phyloP scores from a whole-genome alignment of 2,329 filamentous ascomycete species.

The Hortaea werneckii region DNA sequence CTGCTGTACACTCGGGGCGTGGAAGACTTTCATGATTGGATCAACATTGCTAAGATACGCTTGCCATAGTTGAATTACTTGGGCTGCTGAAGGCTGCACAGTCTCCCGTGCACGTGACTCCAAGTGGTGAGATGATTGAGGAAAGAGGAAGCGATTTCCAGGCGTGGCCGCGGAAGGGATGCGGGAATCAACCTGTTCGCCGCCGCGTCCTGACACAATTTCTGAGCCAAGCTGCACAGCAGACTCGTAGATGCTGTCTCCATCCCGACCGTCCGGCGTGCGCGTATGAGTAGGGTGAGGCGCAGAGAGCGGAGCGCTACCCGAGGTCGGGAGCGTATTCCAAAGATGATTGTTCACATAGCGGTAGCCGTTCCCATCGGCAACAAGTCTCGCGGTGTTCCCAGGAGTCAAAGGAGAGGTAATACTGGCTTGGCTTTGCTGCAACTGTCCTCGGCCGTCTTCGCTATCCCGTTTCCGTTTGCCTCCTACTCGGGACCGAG shows the following conservation, averaged over 20 bases:
- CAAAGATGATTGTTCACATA: slow-evolving; percentile 19
- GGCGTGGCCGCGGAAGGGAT: background rate
- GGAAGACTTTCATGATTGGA: slow-evolving; percentile 61
- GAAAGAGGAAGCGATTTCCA: slow-evolving; percentile 14
- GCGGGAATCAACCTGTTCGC: background rate
- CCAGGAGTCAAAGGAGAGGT: background rate
- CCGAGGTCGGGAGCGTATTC: slow-evolving; percentile 8
- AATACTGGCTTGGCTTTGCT: background rate
- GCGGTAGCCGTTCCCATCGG: slow-evolving; percentile 13
- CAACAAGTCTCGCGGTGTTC: slow-evolving; percentile 14
- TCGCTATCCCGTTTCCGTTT: background rate
- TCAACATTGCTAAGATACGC: slow-evolving; percentile 65
- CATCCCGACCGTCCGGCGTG: background rate
- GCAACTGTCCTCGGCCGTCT: background rate
- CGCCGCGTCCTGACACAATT: background rate
- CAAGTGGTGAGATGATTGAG: background rate
- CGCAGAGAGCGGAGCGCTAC: background rate
- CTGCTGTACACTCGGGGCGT: slow-evolving; percentile 59
- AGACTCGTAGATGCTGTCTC: slow-evolving; percentile 4
- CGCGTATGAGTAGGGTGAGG: background rate
- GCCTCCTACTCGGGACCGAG: background rate
- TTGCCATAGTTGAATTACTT: slow-evolving; percentile 63
- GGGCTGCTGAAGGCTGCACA: slow-evolving; percentile 14
- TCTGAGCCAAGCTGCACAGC: background rate
- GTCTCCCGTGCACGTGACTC: background rate